Conservation (phyloP, 371 early-diverging fungal genomes). For the Homolaphlyctis polyrhiza region DNA sequence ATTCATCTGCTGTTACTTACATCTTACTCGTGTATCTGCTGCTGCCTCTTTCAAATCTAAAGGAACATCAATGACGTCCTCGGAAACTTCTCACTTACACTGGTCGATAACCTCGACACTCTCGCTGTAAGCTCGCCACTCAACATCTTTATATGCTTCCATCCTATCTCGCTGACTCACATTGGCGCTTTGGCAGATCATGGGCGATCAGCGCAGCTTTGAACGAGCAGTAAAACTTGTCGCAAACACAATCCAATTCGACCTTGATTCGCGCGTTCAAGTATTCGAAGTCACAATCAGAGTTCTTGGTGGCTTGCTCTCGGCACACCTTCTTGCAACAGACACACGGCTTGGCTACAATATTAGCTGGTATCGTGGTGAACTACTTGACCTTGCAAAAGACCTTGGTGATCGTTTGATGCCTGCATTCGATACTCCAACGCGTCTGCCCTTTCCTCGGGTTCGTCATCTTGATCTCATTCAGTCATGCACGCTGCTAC, state of each 20-base stretch:
- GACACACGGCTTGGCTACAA: slow-evolving; percentile 51
- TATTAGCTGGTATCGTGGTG: slow-evolving; percentile 61
- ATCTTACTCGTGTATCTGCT: too few relatives aligned
- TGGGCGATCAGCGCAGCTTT: slow-evolving; percentile 68
- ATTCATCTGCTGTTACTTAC: too few relatives aligned
- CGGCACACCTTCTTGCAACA: slow-evolving; percentile 82
- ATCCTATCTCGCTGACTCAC: background rate
- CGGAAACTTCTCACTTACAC: slow-evolving; percentile 85
- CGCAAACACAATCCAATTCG: slow-evolving; percentile 57
- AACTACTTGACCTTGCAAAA: slow-evolving; percentile 68
- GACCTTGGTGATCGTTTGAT: slow-evolving; percentile 84
- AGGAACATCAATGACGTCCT: slow-evolving; percentile 78
- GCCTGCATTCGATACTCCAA: slow-evolving; percentile 84
- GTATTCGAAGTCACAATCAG: slow-evolving; percentile 94
- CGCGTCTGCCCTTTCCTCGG: slow-evolving; percentile 81
- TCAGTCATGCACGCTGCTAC: background rate
- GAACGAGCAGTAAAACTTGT: slow-evolving; percentile 64
- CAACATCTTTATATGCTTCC: background rate
- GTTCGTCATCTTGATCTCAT: slow-evolving; percentile 32
- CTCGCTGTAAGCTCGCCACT: slow-evolving; percentile 57
- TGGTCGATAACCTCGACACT: slow-evolving; percentile 87
- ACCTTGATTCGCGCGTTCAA: slow-evolving; percentile 81
- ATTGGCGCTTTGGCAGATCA: slow-evolving; percentile 39
- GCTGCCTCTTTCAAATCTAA: background rate
- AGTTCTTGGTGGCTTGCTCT: slow-evolving; percentile 80